A percentile compares a stretch with the other conserved stretches of the same genome.
Conservation (phyloP, 345 rosid genomes). For the Geranium brycei region DNA sequence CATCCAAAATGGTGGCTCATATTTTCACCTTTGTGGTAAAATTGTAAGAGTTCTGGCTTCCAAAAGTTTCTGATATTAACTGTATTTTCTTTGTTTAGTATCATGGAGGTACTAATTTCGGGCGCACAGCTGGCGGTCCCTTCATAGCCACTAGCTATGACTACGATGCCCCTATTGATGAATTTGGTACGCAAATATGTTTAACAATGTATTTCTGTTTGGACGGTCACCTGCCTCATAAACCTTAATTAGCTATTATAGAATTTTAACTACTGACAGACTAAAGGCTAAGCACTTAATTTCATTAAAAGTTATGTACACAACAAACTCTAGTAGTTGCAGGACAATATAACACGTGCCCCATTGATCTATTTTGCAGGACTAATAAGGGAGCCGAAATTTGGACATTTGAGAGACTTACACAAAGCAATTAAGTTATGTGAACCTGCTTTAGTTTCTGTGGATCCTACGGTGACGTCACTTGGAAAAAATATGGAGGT, state of each 20-base stretch:
- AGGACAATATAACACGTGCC: not conserved
- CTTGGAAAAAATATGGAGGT: slow-evolving; percentile 23
- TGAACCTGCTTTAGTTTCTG: slow-evolving; percentile 18
- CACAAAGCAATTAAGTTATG: slow-evolving; percentile 30
- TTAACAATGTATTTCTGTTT: not conserved
- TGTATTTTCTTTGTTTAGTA: slow-evolving; percentile 28
- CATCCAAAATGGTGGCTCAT: not conserved
- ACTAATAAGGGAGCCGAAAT: slow-evolving; percentile 34
- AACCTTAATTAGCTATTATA: not conserved
- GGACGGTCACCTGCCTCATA: not conserved
- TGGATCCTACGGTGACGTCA: slow-evolving; percentile 6
- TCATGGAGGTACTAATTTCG: slow-evolving; percentile 94
- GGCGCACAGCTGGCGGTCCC: slow-evolving; percentile 84
- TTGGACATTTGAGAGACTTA: slow-evolving; percentile 38
- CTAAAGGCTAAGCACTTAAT: not conserved
- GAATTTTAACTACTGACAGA: not conserved
- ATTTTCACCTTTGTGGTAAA: not conserved
- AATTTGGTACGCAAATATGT: slow-evolving; percentile 45
- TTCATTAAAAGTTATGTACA: not conserved
- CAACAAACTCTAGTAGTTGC: not conserved
- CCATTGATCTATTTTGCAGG: slow-evolving; percentile 13
- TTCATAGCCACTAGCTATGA: slow-evolving; percentile 95
- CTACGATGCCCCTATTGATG: slow-evolving; percentile 95
- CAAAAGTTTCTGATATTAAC: not conserved
- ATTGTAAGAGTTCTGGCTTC: not conserved